phyloP scores from a whole-genome alignment of 306 rosid genomes.

The Ceratonia siliqua region DNA sequence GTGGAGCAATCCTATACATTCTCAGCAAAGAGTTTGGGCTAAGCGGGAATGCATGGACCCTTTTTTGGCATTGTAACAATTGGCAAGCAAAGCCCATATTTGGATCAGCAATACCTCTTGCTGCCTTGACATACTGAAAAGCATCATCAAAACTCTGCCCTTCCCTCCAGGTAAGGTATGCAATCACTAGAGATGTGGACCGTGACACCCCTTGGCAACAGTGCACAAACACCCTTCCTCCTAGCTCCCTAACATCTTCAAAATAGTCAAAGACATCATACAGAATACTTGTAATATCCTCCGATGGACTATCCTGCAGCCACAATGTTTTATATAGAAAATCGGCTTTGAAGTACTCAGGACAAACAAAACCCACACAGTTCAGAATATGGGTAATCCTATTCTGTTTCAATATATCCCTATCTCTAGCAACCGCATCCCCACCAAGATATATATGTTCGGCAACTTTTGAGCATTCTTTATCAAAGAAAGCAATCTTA shows the following conservation, averaged over 20 bases:
- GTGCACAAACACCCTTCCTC: constrained; percentile 92
- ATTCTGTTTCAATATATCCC: constrained; percentile 75
- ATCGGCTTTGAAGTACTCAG: constrained; percentile 85
- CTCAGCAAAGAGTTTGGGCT: constrained; percentile 94
- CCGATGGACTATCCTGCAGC: constrained; percentile 95
- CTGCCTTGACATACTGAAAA: constrained; percentile 96
- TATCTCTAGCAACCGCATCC: constrained; percentile 90
- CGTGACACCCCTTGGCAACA: constrained; percentile 99
- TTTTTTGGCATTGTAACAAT: constrained; percentile 89
- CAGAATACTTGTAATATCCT: constrained; percentile 90
- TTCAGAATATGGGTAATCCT: constrained; percentile 87
- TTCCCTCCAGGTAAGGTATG: constrained; percentile 97
- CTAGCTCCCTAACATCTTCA: constrained; percentile 91
- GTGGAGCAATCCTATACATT: constrained; percentile 88
- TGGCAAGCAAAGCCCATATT: constrained; percentile 99
- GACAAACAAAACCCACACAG: constrained; percentile 93
- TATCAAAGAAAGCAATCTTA: constrained; percentile 92
- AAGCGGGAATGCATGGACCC: constrained; percentile 92
- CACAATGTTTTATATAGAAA: constrained; percentile 90
- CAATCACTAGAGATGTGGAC: constrained; percentile 95
- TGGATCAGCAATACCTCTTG: constrained; percentile 94
- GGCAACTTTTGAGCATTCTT: constrained; percentile 90
- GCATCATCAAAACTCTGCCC: constrained; percentile 99
- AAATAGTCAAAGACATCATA: constrained; percentile 96
- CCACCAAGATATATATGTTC: constrained; percentile 93